Base-by-base conservation (phyloP, 1,284 basidiomycete genomes). In the Pseudozyma pruni region DNA sequence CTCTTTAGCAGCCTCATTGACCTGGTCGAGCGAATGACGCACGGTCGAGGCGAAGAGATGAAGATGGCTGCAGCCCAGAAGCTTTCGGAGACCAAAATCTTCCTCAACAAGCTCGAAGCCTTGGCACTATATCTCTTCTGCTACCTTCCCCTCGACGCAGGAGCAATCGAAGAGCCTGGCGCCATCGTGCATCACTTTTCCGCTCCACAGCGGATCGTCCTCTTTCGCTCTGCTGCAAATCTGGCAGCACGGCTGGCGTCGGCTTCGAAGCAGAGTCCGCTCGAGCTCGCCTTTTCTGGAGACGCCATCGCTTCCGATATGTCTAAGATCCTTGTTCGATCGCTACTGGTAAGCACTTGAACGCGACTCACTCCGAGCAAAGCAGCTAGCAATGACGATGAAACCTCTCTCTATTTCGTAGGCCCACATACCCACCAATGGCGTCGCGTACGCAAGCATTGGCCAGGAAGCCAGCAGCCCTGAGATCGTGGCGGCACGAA, bases 181-280 rank as follows among this genome's bases (percentile, higher is more conserved):
- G 23, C 42, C 3, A 27, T 32, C 7, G 2, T 66, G n/a, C 32
- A 48, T 5, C 48, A 58, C 34, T 60, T 67, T 35, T 39, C 33
- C 13, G 25, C 44, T 4, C 5, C 19, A 8, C 44, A 60, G 14
- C 23, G 39, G 32, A 17, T 67, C 14, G 44, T 49, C 0, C 33
- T 67, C 16, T 67, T 49, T 16, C 42, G 57, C 7, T 60, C 63
- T 8, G 25, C 41, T 9, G 52, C 63, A 2, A 67, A 67, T 33
- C 25, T 67, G 4, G 57, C 57, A 1, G 56, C 52, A 6, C 45
- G 40, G 11, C 33, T 67, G 4, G 47, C 33, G 2, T 45, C 38
- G 9, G 56, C 63, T 6, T 43, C 47, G 5, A 43, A 38, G 22
- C 17, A 48, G 11, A 17, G 19, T 38, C 63, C 44, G 1, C 11